Percentiles rank a stretch among this genome's conserved stretches.
These are phyloP conservation scores for Penicillium alfredii DNA, from an alignment of 495 filamentous ascomycete genomes.

Conservation along the genomic window DNA sequence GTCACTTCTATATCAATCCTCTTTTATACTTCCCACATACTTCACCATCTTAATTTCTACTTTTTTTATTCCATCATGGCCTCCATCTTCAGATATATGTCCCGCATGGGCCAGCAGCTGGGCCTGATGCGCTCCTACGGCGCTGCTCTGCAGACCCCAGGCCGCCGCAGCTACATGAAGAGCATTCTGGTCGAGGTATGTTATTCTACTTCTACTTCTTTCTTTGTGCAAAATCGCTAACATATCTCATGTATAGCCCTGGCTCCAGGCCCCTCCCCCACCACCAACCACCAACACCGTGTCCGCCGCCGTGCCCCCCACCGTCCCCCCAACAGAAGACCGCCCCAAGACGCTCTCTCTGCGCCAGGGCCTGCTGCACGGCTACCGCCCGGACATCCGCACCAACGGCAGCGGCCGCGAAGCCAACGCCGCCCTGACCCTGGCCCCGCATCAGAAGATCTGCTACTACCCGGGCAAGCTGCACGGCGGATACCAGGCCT, in stretches of 20 bases:
- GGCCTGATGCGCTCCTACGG: neutral
- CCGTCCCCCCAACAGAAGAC: neutral
- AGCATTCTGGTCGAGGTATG: neutral
- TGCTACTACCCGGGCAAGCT: constrained; percentile 10
- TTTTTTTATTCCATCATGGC: too few relatives aligned
- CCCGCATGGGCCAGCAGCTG: neutral
- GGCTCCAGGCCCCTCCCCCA: neutral
- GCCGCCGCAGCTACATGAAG: neutral
- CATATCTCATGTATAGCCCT: neutral
- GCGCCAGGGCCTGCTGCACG: constrained; percentile 1
- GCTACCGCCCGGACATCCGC: constrained; percentile 7
- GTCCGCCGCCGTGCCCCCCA: too few relatives aligned
- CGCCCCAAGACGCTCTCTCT: neutral
- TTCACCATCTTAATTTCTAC: too few relatives aligned
- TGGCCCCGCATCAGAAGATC: constrained; percentile 8
- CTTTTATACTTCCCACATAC: too few relatives aligned
- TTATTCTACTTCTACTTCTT: neutral
- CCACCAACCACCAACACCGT: too few relatives aligned
- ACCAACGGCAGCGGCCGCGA: constrained; percentile 2
- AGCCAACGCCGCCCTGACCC: constrained; percentile 4
- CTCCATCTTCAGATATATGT: too few relatives aligned
- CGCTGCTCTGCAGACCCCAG: neutral
- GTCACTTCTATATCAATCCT: too few relatives aligned
- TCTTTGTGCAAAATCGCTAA: neutral
- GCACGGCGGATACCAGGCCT: constrained; percentile 7